Evolutionary conservation across 2,329 filamentous ascomycete genomes (phyloP).

Genomic region (Ciborinia camelliae): DNA sequence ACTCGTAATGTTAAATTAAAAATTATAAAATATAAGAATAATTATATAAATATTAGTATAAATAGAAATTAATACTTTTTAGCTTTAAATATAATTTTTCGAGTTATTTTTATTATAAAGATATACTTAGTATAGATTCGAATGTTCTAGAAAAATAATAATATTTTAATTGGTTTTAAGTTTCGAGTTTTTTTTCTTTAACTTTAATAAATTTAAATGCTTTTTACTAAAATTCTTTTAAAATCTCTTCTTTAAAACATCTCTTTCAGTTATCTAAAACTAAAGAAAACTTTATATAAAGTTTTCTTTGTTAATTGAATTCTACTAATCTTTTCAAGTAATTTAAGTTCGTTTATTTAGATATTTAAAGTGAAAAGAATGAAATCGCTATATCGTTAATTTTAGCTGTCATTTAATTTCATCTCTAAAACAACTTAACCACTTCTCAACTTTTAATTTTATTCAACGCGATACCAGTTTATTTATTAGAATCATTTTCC

Average conservation of each 20-base stretch:
- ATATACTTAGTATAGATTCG: too few relatives aligned
- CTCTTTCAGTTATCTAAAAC: too few relatives aligned
- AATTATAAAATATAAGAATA: background rate
- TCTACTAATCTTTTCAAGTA: background rate
- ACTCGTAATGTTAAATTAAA: too few relatives aligned
- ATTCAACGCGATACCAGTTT: background rate
- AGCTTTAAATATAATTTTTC: background rate
- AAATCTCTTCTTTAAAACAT: too few relatives aligned
- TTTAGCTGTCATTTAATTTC: background rate
- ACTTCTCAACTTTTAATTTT: constrained; percentile 9
- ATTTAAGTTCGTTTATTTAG: background rate
- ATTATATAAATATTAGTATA: background rate
- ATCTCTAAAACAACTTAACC: constrained; percentile 11
- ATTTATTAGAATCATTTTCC: background rate
- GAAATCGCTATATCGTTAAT: background rate
- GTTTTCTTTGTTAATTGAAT: too few relatives aligned
- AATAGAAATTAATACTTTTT: background rate
- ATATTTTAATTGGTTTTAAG: too few relatives aligned
- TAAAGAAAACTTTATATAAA: too few relatives aligned
- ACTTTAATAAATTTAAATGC: background rate
- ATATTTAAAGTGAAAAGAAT: background rate
- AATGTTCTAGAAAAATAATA: too few relatives aligned
- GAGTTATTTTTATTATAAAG: too few relatives aligned
- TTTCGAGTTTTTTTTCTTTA: too few relatives aligned
- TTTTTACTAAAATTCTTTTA: too few relatives aligned